A percentile compares a stretch with the other conserved stretches of the same genome.
Conservation (phyloP, 1,284 basidiomycete genomes). For the Trichosporon sp. region DNA sequence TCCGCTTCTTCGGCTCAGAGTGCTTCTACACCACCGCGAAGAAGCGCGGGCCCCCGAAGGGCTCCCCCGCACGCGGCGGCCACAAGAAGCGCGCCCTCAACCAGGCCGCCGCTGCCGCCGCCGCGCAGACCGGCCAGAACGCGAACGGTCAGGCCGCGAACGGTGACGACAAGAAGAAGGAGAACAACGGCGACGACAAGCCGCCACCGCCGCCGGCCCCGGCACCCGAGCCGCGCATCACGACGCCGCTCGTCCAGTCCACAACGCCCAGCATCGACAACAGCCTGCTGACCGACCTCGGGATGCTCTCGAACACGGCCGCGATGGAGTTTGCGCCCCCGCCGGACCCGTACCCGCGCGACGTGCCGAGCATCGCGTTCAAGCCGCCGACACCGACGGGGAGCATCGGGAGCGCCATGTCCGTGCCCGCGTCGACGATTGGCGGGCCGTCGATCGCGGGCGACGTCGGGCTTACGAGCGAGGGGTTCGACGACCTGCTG, state of each 20-base stretch:
- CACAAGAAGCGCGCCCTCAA: conserved; percentile 12
- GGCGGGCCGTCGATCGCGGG: conserved; percentile 2
- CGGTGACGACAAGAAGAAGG: background rate
- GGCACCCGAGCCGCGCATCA: background rate
- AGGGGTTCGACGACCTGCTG: conserved; percentile 18
- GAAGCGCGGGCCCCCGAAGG: conserved; percentile 21
- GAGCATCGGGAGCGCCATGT: background rate
- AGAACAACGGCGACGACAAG: background rate
- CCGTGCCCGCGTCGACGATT: background rate
- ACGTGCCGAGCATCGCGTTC: background rate
- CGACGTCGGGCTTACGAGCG: conserved; percentile 11
- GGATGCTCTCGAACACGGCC: background rate
- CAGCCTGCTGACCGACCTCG: background rate
- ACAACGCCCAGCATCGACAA: background rate
- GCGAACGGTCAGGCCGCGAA: background rate
- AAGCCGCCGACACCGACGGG: background rate
- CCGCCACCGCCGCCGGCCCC: background rate
- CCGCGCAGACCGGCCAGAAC: background rate
- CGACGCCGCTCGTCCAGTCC: background rate
- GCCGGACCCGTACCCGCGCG: background rate
- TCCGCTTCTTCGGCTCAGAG: conserved; percentile 18
- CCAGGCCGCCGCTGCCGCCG: conserved; percentile 6
- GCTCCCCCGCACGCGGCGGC: conserved; percentile 16
- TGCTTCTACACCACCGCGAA: conserved; percentile 19
- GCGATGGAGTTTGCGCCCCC: background rate